Evolutionary conservation across 805 yeast genomes (phyloP).

Genomic region (Brettanomyces bruxellensis): DNA sequence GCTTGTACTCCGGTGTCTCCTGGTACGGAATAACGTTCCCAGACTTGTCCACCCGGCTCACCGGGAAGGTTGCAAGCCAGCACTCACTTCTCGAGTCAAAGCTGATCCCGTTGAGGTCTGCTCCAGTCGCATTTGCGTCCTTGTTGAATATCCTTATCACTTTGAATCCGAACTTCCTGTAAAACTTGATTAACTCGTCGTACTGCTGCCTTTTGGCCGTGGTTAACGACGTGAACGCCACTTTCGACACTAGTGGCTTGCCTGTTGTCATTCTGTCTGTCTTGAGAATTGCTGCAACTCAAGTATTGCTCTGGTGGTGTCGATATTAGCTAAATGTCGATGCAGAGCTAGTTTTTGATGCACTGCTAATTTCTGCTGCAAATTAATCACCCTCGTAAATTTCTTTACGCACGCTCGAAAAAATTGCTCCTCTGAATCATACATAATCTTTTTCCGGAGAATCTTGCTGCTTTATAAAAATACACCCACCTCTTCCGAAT

Average conservation of each 20-base stretch:
- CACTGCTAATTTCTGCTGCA: too few species aligned
- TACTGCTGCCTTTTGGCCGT: constrained; percentile 42
- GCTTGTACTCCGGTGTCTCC: constrained; percentile 20
- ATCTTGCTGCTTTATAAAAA: too few species aligned
- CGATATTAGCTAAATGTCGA: too few species aligned
- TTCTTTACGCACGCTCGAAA: too few species aligned
- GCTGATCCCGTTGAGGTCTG: constrained; percentile 44
- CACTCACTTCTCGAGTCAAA: constrained; percentile 58
- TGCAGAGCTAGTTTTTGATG: too few species aligned
- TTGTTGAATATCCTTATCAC: constrained; percentile 53
- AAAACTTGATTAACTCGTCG: constrained; percentile 43
- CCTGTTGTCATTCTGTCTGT: not conserved
- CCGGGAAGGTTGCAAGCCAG: constrained; percentile 67
- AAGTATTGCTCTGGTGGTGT: too few species aligned
- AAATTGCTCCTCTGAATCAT: too few species aligned
- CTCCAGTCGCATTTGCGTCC: constrained; percentile 28
- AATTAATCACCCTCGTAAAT: too few species aligned
- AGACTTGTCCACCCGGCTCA: constrained; percentile 15
- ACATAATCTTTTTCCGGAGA: too few species aligned
- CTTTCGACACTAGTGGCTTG: constrained; percentile 7
- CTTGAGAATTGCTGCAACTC: too few species aligned
- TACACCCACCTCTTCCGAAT: too few species aligned
- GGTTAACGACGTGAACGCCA: constrained; percentile 55
- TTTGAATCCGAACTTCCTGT: constrained; percentile 51
- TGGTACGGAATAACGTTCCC: constrained; percentile 28